Conservation (phyloP, 2,329 filamentous ascomycete species). For the Beauveria bassiana region DNA sequence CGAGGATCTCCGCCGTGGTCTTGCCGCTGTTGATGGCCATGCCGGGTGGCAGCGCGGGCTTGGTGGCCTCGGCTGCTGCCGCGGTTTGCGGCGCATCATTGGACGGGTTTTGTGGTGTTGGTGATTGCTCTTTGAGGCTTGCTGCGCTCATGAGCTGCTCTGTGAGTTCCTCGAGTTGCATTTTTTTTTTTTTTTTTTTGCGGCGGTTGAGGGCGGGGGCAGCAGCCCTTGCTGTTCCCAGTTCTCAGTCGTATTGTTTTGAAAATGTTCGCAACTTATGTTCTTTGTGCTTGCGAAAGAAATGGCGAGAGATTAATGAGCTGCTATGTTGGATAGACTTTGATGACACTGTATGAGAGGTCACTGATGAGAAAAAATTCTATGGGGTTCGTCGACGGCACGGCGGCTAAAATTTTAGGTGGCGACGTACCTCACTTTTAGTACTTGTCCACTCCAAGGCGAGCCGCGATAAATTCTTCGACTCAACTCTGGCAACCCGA, state of each 20-base stretch:
- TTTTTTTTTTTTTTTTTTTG: constrained; percentile 5
- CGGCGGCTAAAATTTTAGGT: constrained; percentile 2
- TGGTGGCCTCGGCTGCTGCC: constrained; percentile 18
- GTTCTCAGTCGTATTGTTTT: not conserved
- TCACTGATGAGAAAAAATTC: constrained; percentile 6
- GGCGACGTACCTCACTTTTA: not conserved
- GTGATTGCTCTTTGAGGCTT: not conserved
- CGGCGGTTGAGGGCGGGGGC: not conserved
- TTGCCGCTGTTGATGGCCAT: constrained; percentile 33
- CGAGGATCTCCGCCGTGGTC: constrained; percentile 47
- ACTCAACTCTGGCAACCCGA: not conserved
- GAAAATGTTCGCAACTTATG: not conserved
- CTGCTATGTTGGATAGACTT: not conserved
- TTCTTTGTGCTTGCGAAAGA: not conserved
- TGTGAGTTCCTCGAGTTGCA: constrained; percentile 37
- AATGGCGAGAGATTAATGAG: not conserved
- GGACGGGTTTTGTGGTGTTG: constrained; percentile 2
- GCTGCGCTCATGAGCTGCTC: constrained; percentile 26
- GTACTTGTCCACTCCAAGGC: not conserved
- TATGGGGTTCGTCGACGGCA: constrained; percentile 5
- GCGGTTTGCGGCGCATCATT: not conserved
- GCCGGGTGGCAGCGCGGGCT: constrained; percentile 39
- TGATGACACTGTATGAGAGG: not conserved
- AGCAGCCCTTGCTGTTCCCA: not conserved
- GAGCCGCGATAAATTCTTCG: not conserved